phyloP scores from a whole-genome alignment of 495 filamentous ascomycete genomes.

The Staphylotrichum longicolle region DNA sequence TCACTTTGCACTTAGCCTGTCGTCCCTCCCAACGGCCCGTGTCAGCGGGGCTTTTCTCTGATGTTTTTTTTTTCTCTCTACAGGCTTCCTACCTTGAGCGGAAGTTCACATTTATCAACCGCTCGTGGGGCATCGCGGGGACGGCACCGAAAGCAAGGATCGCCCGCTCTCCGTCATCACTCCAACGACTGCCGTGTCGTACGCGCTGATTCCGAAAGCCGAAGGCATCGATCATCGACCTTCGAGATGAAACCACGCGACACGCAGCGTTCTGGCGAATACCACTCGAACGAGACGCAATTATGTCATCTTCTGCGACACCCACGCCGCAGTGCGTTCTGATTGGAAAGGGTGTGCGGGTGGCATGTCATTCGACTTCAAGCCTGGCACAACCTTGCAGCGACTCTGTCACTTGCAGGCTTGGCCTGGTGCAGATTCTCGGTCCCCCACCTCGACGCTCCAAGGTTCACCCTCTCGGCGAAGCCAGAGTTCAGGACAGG shows the following conservation, averaged over 20 bases:
- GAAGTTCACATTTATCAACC: slow-evolving; percentile 8
- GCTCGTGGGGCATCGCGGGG: neutral
- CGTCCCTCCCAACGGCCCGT: too few species aligned
- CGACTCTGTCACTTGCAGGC: neutral
- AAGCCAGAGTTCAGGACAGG: too few species aligned
- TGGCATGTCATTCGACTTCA: slow-evolving; percentile 14
- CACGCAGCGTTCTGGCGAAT: neutral
- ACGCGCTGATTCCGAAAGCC: neutral
- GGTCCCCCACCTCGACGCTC: neutral
- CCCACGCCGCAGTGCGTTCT: slow-evolving; percentile 7
- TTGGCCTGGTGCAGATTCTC: slow-evolving; percentile 6
- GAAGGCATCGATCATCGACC: slow-evolving; percentile 1
- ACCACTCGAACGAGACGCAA: slow-evolving; percentile 1
- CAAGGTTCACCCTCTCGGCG: neutral
- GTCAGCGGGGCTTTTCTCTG: too few species aligned
- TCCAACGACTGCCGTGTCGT: neutral
- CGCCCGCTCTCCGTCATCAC: neutral
- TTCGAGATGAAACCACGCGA: neutral
- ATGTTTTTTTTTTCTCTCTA: too few species aligned
- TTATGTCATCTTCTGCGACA: slow-evolving; percentile 21
- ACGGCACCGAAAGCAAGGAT: slow-evolving; percentile 7
- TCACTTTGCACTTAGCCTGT: too few species aligned
- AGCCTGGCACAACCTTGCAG: slow-evolving; percentile 16
- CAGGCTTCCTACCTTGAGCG: neutral
- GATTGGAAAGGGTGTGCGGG: slow-evolving; percentile 12